A percentile compares a stretch with the other conserved stretches of the same genome.
These are phyloP conservation scores for Fermentozyma sake DNA, from an alignment of 1,139 yeast species.

Conservation along the genomic window DNA sequence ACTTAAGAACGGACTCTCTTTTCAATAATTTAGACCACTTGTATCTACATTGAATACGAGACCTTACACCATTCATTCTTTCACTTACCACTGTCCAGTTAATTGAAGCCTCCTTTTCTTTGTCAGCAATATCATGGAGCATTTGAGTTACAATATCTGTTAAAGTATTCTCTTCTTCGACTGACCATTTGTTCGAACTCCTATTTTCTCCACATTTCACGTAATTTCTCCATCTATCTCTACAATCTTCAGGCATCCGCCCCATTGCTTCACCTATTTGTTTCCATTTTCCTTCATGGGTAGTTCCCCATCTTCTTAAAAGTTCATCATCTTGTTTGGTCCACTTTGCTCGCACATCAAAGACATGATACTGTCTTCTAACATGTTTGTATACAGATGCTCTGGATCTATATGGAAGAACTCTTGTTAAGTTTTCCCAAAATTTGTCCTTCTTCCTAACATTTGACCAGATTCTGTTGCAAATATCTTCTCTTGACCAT, in stretches of 20 bases:
- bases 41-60: constrained; percentile 90
- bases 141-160: constrained; percentile 50
- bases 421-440: constrained; percentile 78
- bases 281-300: constrained; percentile 82
- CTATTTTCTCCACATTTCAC: constrained; percentile 82
- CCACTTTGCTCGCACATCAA: constrained; percentile 88
- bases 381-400: constrained; percentile 92
- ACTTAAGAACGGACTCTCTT: constrained; percentile 50
- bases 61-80: constrained; percentile 79
- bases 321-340: constrained; percentile 70
- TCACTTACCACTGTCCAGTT: constrained; percentile 94
- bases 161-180: constrained; percentile 64
- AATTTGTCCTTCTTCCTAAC: constrained; percentile 82
- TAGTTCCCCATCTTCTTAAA: constrained; percentile 57
- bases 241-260: constrained; percentile 96
- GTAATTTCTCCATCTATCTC: constrained; percentile 94
- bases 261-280: constrained; percentile 71
- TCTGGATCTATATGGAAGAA: constrained; percentile 77
- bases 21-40: constrained; percentile 83
- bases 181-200: constrained; percentile 72
- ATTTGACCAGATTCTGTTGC: constrained; percentile 83
- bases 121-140: constrained; percentile 19
- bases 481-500: constrained; percentile 61
- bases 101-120: constrained; percentile 29
- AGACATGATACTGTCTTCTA: constrained; percentile 81